A percentile compares a stretch with the other conserved stretches of the same genome.
Conservation (phyloP, 2,329 filamentous ascomycete genomes). For the Microdochium trichocladiopsis region DNA sequence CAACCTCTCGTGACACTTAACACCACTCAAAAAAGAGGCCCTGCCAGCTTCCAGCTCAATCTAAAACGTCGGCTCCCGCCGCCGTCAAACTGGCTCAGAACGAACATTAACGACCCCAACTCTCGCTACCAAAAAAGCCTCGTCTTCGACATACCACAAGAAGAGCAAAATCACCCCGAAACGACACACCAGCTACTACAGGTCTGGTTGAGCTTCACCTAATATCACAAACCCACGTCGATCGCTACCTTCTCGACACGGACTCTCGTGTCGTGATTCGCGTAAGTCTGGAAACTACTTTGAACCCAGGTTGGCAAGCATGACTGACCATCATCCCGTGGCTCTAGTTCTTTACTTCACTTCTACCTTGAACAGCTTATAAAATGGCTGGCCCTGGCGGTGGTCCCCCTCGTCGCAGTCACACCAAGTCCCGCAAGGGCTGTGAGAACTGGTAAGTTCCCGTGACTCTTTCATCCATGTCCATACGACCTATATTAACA, state of each 20-base stretch:
- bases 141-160: not conserved
- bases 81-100: not conserved
- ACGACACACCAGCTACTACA: not conserved
- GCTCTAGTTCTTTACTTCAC: constrained; percentile 26
- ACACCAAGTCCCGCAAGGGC: constrained; percentile 97
- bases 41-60: not conserved
- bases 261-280: constrained; percentile 17
- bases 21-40: not conserved
- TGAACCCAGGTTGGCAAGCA: not conserved
- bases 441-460: constrained; percentile 78
- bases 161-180: not conserved
- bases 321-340: constrained; percentile 14
- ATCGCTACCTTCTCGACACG: constrained; percentile 22
- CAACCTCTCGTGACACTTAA: not conserved
- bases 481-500: constrained; percentile 4
- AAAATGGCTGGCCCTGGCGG: constrained; percentile 90
- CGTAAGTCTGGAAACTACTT: constrained; percentile 11
- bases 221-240: constrained; percentile 1
- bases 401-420: constrained; percentile 81
- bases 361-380: constrained; percentile 21
- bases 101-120: not conserved
- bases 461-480: not conserved
- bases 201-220: not conserved
- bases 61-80: not conserved
- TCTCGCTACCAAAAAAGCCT: not conserved